These are phyloP conservation scores for Porphyra umbilicalis DNA, from an alignment of 31 red algal genomes.

Conservation along the genomic window DNA sequence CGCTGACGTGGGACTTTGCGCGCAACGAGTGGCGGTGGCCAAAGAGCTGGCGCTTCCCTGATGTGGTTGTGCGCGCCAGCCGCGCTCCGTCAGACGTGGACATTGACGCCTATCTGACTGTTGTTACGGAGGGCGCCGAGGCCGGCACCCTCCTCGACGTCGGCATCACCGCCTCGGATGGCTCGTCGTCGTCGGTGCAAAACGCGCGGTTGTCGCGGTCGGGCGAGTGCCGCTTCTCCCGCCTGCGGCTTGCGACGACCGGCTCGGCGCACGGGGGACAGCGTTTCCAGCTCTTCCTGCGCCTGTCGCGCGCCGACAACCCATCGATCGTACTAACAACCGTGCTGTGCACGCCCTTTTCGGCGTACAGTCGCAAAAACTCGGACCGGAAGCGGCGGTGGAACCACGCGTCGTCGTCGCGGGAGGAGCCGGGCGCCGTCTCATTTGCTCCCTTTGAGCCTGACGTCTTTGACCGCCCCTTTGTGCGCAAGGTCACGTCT, in stretches of 20 bases:
- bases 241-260: slow-evolving; percentile 60
- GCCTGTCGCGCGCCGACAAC: slow-evolving; percentile 37
- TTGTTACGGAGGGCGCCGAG: slow-evolving; percentile 38
- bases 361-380: slow-evolving; percentile 77
- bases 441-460: slow-evolving; percentile 73
- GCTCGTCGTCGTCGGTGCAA: slow-evolving; percentile 36
- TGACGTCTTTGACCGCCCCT: slow-evolving; percentile 61
- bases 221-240: slow-evolving; percentile 62
- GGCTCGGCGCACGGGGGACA: slow-evolving; percentile 59
- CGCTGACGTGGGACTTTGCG: slow-evolving; percentile 13
- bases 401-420: slow-evolving; percentile 4
- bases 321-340: slow-evolving; percentile 32
- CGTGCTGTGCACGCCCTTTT: slow-evolving; percentile 65
- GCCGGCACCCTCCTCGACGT: slow-evolving; percentile 54
- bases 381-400: slow-evolving; percentile 82
- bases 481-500: slow-evolving; percentile 70
- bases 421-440: slow-evolving; percentile 21
- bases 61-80: slow-evolving; percentile 38
- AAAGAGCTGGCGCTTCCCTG: slow-evolving; percentile 82
- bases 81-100: slow-evolving; percentile 10
- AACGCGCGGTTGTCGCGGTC: slow-evolving; percentile 15
- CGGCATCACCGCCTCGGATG: slow-evolving; percentile 48
- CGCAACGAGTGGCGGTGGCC: slow-evolving; percentile 67
- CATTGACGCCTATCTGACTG: slow-evolving; percentile 47
- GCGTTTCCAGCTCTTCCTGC: slow-evolving; percentile 60